Evolutionary conservation across 371 early-diverging fungal genomes (phyloP), one percentile per base, ranked within the genome.

Genomic region (Cokeromyces recurvatus): DNA sequence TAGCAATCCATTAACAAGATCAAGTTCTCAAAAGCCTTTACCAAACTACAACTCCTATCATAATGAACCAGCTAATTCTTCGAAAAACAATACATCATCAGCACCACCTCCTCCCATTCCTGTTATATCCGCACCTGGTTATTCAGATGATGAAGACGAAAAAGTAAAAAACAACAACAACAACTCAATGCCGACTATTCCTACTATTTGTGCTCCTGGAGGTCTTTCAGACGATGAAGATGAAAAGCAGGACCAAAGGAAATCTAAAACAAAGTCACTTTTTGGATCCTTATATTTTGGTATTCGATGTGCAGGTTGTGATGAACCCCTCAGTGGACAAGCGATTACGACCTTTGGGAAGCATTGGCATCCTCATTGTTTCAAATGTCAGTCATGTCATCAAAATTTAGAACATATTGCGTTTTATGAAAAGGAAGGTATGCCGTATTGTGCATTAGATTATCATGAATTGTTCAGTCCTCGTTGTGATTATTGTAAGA

Each of bases 341-440:
- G 68, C 74, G 32, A 77, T 89, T 22, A 73, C 73, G 5, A 88
- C 88, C 2, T 69, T 83, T 48, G 81, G 76, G 8, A 75, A 77
- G 32, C 67, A 69, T 6, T 89, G 87, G 87, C 90, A 90, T 46
- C 63, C 82, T 12, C 76, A 73, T 11, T 85, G 86, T 53, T 87
- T 90, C 52, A 78, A 78, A 24, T 90, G 90, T 60, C 74, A 62
- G 25, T 63, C 84, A 5, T 90, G 90, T 46, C 64, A 71, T 14
- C 69, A 62, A 16, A 63, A 66, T 24, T 51, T 89, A 39, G 83
- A 78, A 24, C 77, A 83, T 38, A 70, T 80, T 35, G 79, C 74
- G 16, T 85, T 78, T 57, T 78, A 81, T 34, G 81, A 83, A 43
- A 71, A 71, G 34, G 76, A 85, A 40, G 84, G 82, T 2, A 17